Conservation (phyloP, 179 eudicot species). For the Pouteria campechiana region DNA sequence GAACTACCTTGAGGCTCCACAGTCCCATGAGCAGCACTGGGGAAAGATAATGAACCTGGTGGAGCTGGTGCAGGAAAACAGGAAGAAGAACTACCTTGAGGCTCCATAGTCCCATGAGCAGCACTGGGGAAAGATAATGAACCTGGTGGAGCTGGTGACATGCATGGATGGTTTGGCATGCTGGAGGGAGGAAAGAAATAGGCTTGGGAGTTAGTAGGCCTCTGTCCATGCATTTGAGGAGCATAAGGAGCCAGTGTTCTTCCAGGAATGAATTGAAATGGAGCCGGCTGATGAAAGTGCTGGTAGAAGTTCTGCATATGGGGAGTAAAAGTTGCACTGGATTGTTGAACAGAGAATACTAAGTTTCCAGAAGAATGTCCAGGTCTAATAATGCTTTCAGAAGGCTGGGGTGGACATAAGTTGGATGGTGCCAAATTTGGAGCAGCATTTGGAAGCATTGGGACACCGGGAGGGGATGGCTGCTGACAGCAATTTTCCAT, state of each 20-base stretch:
- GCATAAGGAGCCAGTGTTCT: constrained; percentile 18
- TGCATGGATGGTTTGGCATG: constrained; percentile 21
- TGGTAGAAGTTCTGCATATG: constrained; percentile 24
- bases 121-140: constrained; percentile 1
- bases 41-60: constrained; percentile 4
- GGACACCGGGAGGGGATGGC: constrained; percentile 74
- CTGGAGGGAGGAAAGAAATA: constrained; percentile 12
- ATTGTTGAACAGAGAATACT: constrained; percentile 20
- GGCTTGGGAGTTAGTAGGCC: constrained; percentile 25
- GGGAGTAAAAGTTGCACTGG: constrained; percentile 18
- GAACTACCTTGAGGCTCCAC: constrained; percentile 9
- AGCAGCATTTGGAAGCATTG: constrained; percentile 22
- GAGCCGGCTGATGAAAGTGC: constrained; percentile 18
- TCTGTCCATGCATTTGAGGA: constrained; percentile 21
- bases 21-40: constrained; percentile 8
- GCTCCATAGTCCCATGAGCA: constrained; percentile 10
- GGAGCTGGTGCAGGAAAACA: constrained; percentile 3
- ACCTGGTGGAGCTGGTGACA: constrained; percentile 18
- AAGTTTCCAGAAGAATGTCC: constrained; percentile 16
- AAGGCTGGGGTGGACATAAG: constrained; percentile 21
- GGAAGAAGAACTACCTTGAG: constrained; percentile 5
- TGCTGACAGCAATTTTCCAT: constrained; percentile 48
- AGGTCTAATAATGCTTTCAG: constrained; percentile 18
- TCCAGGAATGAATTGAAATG: no score
- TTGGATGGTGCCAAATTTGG: constrained; percentile 10